phyloP scores from a whole-genome alignment of 805 yeast genomes.

The Torulaspora maleeae region DNA sequence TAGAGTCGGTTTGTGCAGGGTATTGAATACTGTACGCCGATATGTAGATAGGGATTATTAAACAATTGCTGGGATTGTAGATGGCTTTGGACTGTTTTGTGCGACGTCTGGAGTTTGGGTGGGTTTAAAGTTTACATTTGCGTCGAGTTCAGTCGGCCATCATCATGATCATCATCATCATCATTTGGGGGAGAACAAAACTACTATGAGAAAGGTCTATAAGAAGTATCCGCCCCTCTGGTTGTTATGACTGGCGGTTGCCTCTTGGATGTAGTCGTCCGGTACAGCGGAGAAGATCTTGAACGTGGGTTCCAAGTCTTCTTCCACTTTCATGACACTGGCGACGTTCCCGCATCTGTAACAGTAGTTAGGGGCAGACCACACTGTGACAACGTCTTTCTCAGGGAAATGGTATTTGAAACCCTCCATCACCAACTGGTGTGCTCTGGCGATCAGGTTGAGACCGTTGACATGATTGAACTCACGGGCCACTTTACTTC shows the following conservation, averaged over 20 bases:
- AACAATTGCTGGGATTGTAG: neutral
- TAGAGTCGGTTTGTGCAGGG: neutral
- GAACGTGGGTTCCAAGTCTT: constrained; percentile 79
- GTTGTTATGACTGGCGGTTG: constrained; percentile 24
- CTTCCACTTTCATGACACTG: constrained; percentile 93
- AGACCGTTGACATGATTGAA: constrained; percentile 92
- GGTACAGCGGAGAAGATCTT: constrained; percentile 94
- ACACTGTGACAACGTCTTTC: constrained; percentile 93
- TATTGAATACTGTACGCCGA: neutral
- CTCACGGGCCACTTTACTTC: constrained; percentile 88
- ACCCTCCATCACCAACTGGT: constrained; percentile 98
- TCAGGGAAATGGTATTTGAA: constrained; percentile 94
- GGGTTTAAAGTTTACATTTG: neutral
- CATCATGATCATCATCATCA: constrained; percentile 4
- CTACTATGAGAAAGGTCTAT: constrained; percentile 9
- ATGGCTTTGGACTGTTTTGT: neutral
- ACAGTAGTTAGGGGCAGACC: constrained; percentile 97
- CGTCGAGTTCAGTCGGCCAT: neutral
- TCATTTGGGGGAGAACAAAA: neutral
- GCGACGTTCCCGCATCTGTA: constrained; percentile 98
- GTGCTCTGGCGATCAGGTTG: constrained; percentile 88
- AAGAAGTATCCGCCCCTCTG: constrained; percentile 38
- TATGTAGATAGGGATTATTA: neutral
- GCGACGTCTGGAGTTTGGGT: neutral
- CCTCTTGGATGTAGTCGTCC: constrained; percentile 52